Base-by-base conservation (phyloP, 495 filamentous ascomycete species). In the Xylaria castorea region DNA sequence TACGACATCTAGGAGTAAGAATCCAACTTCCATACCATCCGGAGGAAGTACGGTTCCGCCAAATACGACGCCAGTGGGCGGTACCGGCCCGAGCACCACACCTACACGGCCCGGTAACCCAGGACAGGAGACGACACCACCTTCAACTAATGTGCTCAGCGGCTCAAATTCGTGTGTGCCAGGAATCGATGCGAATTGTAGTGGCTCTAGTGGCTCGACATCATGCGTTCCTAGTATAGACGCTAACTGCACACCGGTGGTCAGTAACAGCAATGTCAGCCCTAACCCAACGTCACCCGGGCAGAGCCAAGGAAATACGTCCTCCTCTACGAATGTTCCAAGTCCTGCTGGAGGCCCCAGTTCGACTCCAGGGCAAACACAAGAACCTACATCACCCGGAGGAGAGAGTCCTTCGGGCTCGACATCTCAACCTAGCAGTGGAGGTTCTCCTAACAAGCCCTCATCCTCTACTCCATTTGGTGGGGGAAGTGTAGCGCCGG, bases 361-460 rank as follows among this genome's bases (percentile, higher is more conserved):
- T 62, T 57, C 74, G 20, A 66, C n/a, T n/a, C 74, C 68, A 25
- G 70, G 65, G n/a, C 40, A 65, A 22, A 55, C 69, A 4, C 69
- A 51, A 32, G 60, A 12, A 30, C 9, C 48, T 30, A 57, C 22
- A 14, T n/a, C 48, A 1, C 38, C 60, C 1, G 34, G 44, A 38
- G 58, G 42, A 9, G 55, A 32, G 27, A 64, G 36, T 57, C 20
- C 60, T 11, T 44, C 61, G n/a, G 8, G 60, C 8, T 64, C 68
- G 34, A 34, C 46, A 34, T 2, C 60, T 9, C 55, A 50, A 36
- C 34, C 48, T 38, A 18, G 22, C 22, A 64, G 11, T 66, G 62
- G 61, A 44, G 38, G 70, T 30, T 12, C 36, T 25, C 42, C 48
- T 3, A 36, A 18, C 4, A 42, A 32, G 32, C 38, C 70, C 30